phyloP scores from a whole-genome alignment of 169 alveolate genomes.

The Babesia bovis region DNA sequence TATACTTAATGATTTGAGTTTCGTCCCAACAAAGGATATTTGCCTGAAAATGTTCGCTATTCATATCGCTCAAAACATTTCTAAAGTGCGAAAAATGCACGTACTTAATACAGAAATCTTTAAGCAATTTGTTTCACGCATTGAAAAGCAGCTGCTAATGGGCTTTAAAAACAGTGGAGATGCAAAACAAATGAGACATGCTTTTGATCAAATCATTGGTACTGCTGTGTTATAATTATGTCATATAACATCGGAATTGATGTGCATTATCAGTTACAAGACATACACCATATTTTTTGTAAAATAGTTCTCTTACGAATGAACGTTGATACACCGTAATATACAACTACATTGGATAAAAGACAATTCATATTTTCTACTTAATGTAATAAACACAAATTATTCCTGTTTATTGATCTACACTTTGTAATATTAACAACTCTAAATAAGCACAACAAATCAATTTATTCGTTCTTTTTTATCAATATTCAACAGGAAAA shows the following conservation, averaged over 20 bases:
- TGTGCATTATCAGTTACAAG: background rate
- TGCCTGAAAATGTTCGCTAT: slow-evolving; percentile 58
- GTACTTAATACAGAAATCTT: slow-evolving; percentile 11
- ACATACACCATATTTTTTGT: background rate
- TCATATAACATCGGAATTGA: too few species aligned
- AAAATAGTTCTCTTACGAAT: background rate
- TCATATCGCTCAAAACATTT: slow-evolving; percentile 39
- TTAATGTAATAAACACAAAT: too few species aligned
- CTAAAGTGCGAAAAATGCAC: background rate
- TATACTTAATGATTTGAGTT: slow-evolving; percentile 1
- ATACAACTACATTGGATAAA: too few species aligned
- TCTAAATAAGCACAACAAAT: too few species aligned
- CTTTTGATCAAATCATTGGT: background rate
- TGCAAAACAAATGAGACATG: slow-evolving; percentile 34
- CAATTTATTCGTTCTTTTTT: too few species aligned
- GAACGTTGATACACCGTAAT: background rate
- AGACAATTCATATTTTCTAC: too few species aligned
- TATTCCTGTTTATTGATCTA: too few species aligned
- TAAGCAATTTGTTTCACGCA: slow-evolving; percentile 3
- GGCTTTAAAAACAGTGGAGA: slow-evolving; percentile 51
- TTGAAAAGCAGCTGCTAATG: slow-evolving; percentile 40
- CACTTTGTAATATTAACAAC: too few species aligned
- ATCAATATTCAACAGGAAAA: too few species aligned
- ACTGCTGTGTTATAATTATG: background rate
- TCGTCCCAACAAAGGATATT: slow-evolving; percentile 41